Base-by-base conservation (phyloP, 768 basidiomycete genomes). In the Lentinula boryana region DNA sequence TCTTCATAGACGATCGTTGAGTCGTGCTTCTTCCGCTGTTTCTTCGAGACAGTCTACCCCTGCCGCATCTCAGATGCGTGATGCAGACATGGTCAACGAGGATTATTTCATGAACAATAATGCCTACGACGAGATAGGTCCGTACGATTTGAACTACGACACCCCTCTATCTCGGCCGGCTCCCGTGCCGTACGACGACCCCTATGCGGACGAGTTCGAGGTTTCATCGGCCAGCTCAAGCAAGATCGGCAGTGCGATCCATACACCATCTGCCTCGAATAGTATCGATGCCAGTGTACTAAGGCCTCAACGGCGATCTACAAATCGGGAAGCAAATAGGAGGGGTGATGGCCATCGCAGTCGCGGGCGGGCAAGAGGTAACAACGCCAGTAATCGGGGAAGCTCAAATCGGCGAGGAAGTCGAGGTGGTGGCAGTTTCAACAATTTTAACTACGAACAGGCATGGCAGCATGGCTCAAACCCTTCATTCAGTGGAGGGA, bases 161-260 rank as follows among this genome's bases (percentile, higher is more conserved):
- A 75, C 77, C 41, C 79, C 80, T 16, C 79, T 84, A 8, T 81
- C 83, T 13, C 82, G 89, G 56, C 87, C 89, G 23, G 67, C 80
- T 15, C 91, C 90, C 4, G 74, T 83, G 40, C 87, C 90, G 31
- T 93, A 92, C 66, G 88, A 83, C 58, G 82, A 93, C 65, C 90
- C 90, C 9, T 91, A 91, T 68, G 78, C 84, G 18, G 83, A 85
- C 32, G 68, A 68, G 36, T 78, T 78, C 53, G 71, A 68, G 44
- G 68, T 68, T 61, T 70, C 71, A n/a, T 67, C 68, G 21, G 65
- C 68, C 41, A 58, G 44, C 46, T 35, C 57, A n/a, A 38, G 32
- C 18, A 38, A 13, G 1, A 38, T 38, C 21, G 12, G 31, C 51
- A 53, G 41, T 21, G 7, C 23, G 21, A 16, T 23, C 18, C n/a